Evolutionary conservation across 1,284 basidiomycete species (phyloP), one percentile per base, ranked within the genome.

Genomic region (Melampsora abietis-canadensis): DNA sequence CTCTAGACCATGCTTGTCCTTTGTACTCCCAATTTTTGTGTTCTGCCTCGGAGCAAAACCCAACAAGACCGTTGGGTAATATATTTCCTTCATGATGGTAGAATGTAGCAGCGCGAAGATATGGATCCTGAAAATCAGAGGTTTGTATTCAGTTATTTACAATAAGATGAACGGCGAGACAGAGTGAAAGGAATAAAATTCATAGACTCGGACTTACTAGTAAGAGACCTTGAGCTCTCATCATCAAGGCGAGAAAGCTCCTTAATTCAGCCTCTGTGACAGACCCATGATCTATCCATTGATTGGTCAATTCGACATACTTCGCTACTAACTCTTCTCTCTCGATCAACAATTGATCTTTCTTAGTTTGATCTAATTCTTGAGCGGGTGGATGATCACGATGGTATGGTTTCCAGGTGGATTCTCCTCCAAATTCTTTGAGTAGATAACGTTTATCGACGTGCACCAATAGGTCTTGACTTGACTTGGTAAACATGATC

Each of bases 301-400:
- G 59, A 27, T 61, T 61, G 27, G 59, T 61, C 27, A 19, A 19
- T 27, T 30, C 24, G 4, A 61, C 19, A 14, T 34, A 61, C 59
- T 34, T 44, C 44, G 27, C 31, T n/a, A 64, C 34, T 34, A 37
- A 64, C 10, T 78, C 54, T 10, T 81, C 77, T 19, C 80, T 78
- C 63, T 81, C 77, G 34, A 63, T 62, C 27, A 80, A 79, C 5
- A 81, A 77, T 44, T 34, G 3, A 17, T n/a, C 51, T 27, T 54
- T 54, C 51, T 27, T n/a, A 27, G 19, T 54, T 27, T 54, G 51
- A 54, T 54, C 51, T 21, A 54, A n/a, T 54, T 54, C 51, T 54
- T n/a, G 51, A 27, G 51, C 1, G 17, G 24, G 5, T n/a, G 19
- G 6, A 6, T 7, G 2, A 15, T 54, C 51, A n/a, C n/a, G 51